Base-by-base conservation (phyloP, 2,329 filamentous ascomycete genomes). In the Acarospora socialis region DNA sequence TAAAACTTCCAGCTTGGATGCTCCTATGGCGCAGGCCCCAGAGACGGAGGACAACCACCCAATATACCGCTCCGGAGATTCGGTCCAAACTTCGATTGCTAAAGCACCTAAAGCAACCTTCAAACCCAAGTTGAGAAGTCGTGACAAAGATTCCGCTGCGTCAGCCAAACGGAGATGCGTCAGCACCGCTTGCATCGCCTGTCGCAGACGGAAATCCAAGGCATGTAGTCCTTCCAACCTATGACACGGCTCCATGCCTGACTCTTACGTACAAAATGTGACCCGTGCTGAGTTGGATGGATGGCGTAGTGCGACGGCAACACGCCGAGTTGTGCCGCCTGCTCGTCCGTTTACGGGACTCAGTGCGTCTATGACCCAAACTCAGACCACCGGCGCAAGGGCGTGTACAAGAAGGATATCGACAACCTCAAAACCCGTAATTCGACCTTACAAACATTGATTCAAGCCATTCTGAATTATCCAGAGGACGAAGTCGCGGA, bases 301-400 rank as follows among this genome's bases (percentile, higher is more conserved):
- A n/a, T 28, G 19, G 9, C 12, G 20, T 35, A 69, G 68, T 95
- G 87, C 55, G 87, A 95, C 55, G 87, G 87, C 37, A 86, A 84
- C 34, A 66, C 81, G 4, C 87, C 87, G 4, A 86, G 81, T 46
- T 95, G 90, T 52, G 87, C 87, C 5, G 87, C 90, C n/a, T 98
- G 90, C 57, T 75, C 81, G 40, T 92, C 84, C 45, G 87, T 95
- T 33, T 95, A 98, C 52, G 32, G 38, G 15, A 39, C 46, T 15
- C 74, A 81, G 59, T 94, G 90, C 54, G 68, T 94, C 43, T 95
- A 95, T 63, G 87, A 95, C 51, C 87, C 86, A 3, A 92, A 86
- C 51, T 93, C 86, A 36, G 90, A 98, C 54, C 86, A 94, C 54
- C 79, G 90, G 30, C 77, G 90, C 30, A 95, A 95, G 54, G 90